Conservation (phyloP, 192 early-diverging fungal genomes). For the Polychytrium aggregatum region DNA sequence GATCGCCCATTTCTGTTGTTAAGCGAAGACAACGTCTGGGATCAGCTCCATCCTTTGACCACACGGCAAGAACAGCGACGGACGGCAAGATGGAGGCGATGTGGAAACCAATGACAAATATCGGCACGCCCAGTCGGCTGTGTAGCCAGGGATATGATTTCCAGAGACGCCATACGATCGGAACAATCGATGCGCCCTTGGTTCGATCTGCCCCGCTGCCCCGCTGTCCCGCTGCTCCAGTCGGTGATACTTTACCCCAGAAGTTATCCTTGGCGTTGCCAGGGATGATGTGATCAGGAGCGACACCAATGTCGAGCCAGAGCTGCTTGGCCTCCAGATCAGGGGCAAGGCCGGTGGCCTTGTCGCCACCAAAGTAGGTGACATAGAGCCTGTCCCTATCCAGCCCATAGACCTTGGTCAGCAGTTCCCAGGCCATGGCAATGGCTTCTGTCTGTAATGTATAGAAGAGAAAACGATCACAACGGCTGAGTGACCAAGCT, state of each 20-base stretch:
- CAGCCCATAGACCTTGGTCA: conserved; percentile 75
- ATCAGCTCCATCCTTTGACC: background rate
- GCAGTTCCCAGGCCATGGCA: conserved; percentile 78
- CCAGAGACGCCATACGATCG: no score
- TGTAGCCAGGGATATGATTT: no score
- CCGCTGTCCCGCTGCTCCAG: no score
- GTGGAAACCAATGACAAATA: no score
- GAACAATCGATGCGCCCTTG: no score
- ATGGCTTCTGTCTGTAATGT: conserved; percentile 70
- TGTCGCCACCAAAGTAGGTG: conserved; percentile 93
- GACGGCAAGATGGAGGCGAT: no score
- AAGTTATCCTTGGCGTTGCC: conserved; percentile 94
- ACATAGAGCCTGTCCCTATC: conserved; percentile 86
- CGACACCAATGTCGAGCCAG: conserved; percentile 84
- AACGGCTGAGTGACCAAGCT: background rate
- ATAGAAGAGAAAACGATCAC: conserved; percentile 1
- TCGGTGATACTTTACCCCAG: no score
- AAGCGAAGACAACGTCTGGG: no score
- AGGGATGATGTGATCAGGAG: conserved; percentile 71
- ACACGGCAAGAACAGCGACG: background rate
- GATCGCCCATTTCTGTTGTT: conserved; percentile 83
- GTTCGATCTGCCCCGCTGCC: no score
- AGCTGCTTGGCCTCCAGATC: conserved; percentile 85
- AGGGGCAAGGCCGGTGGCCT: conserved; percentile 59
- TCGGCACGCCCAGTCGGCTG: no score